A percentile compares a stretch with the other conserved stretches of the same genome.
phyloP scores from a whole-genome alignment of 305 asterid genomes.

The Solanum hybrid region DNA sequence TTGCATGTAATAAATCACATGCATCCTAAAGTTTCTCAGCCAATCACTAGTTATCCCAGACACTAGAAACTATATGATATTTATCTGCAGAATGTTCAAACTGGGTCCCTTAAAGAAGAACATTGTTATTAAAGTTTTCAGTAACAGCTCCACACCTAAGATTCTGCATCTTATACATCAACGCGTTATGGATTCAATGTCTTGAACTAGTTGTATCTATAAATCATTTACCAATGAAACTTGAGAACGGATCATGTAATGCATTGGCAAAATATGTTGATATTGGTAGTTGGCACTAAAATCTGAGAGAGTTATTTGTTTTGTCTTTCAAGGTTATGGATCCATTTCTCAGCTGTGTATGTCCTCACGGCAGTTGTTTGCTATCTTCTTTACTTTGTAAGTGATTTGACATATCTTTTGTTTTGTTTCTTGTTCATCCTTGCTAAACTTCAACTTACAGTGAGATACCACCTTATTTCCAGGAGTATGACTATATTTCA shows the following conservation, averaged over 20 bases:
- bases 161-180: not conserved
- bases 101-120: not conserved
- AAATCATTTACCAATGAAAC: not conserved
- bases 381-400: conserved; percentile 86
- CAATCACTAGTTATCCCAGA: not conserved
- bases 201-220: not conserved
- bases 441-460: conserved; percentile 8
- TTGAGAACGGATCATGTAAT: not conserved
- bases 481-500: conserved; percentile 81
- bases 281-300: not conserved
- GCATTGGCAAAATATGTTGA: not conserved
- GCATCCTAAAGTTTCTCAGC: not conserved
- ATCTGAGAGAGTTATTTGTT: conserved; percentile 17
- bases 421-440: conserved; percentile 10
- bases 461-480: conserved; percentile 25
- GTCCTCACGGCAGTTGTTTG: conserved; percentile 85
- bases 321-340: conserved; percentile 74
- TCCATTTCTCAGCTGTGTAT: conserved; percentile 84
- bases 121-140: not conserved
- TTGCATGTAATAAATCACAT: not conserved
- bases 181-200: not conserved
- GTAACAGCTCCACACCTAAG: not conserved
- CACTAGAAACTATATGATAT: conserved; percentile 1
- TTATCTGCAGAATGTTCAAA: not conserved
- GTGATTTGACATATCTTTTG: conserved; percentile 23